Base-by-base conservation (phyloP, 2,329 filamentous ascomycete species). In the Clathrospora elynae region DNA sequence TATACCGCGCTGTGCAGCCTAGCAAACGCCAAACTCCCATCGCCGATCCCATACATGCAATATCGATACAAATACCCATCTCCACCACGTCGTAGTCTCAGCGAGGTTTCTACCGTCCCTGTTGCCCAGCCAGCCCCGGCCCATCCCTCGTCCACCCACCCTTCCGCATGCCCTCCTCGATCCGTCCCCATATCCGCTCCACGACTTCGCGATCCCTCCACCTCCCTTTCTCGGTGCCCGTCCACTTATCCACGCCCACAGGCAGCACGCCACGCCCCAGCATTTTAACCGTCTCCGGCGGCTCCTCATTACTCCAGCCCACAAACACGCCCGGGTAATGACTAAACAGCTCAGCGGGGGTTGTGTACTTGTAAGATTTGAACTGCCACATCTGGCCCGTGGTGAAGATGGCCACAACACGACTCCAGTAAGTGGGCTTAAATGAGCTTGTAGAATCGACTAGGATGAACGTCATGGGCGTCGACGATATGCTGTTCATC, bases 301-400 rank as follows among this genome's bases (percentile, higher is more conserved):
- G 73, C 50, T 84, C 80, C 64, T 97, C 91, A 35, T 88, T 90
- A 49, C 87, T 83, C 89, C 90, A 97, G 3, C 93, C 93, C 2
- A 99, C 84, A 64, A 89, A 95, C 35, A 99, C 77, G 42, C 93
- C 93, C 10, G 90, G 78, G 2, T 90, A 88, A 64, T 96, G 88
- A 55, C 84, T 83, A 75, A 99, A 99, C 35, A 99, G 78, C 64
- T 97, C 93, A 10, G 84, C 80, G 0, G 93, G 88, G 42, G 87
- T 86, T 57, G 86, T 86, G 90, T 93, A 99, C 72, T 95, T 96
- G 80, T 99, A 99, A 57, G 84, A 88, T 74, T 96, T 96, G 75
- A 99, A 99, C 73, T 99, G 93, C 93, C 93, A 99, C 7, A 87
- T 85, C 74, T 99, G 93, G 22, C 93, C 93, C 0, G 93, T 99